A percentile compares a stretch with the other conserved stretches of the same genome.
These are phyloP conservation scores for Chrysanthemum makinoi DNA, from an alignment of 129 eudicot species.

Conservation along the genomic window DNA sequence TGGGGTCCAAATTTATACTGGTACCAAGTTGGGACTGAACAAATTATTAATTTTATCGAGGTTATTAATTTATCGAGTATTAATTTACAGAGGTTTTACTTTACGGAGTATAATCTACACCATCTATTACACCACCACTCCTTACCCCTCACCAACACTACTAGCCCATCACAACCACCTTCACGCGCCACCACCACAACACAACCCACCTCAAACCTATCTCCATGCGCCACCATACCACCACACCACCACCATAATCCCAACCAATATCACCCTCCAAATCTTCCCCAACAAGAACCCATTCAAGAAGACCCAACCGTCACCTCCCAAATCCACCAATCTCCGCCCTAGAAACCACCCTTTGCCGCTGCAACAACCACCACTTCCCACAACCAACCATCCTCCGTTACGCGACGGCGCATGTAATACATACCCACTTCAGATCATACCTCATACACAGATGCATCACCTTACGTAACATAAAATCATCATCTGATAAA, in stretches of 20 bases:
- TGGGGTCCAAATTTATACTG: too few species aligned
- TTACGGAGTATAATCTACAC: conserved; percentile 3
- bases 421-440: conserved; percentile 75
- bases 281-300: background rate
- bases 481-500: conserved; percentile 16
- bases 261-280: background rate
- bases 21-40: too few species aligned
- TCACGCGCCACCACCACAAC: background rate
- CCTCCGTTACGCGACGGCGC: conserved; percentile 79
- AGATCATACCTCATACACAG: conserved; percentile 72
- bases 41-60: too few species aligned
- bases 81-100: too few species aligned
- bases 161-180: conserved; percentile 30
- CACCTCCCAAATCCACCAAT: conserved; percentile 82
- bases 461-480: conserved; percentile 70
- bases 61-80: too few species aligned
- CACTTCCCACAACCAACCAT: conserved; percentile 36
- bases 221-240: conserved; percentile 25
- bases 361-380: conserved; percentile 37
- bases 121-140: conserved; percentile 31
- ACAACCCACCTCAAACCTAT: too few species aligned
- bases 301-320: conserved; percentile 29
- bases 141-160: conserved; percentile 23
- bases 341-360: conserved; percentile 78
- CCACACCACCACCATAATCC: conserved; percentile 34